Conservation (phyloP, 352 stramenopile species). For the Phytopythium helicoides region DNA sequence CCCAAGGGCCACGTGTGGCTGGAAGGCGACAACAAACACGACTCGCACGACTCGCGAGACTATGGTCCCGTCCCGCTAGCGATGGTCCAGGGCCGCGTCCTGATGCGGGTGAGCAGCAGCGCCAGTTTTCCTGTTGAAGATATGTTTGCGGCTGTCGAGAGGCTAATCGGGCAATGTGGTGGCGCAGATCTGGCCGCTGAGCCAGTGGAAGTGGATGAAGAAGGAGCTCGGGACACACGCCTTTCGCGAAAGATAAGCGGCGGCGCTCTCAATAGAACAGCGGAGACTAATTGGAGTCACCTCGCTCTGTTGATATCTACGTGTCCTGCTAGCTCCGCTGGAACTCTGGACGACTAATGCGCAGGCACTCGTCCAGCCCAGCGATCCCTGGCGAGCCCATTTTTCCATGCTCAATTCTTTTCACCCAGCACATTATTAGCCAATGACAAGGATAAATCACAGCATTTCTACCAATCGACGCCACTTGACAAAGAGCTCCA, state of each 20-base stretch:
- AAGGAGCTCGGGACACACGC: conserved; percentile 49
- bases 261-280: not conserved
- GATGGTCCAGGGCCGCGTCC: conserved; percentile 87
- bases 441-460: no score
- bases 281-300: not conserved
- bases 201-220: conserved; percentile 63
- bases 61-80: conserved; percentile 94
- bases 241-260: conserved; percentile 49
- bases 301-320: not conserved
- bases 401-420: no score
- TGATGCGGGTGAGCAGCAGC: conserved; percentile 75
- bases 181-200: conserved; percentile 75
- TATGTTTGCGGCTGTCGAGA: conserved; percentile 6
- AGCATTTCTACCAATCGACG: conserved; percentile 3
- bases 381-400: no score
- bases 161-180: not conserved
- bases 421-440: no score
- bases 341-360: no score
- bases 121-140: no score
- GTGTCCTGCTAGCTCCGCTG: no score
- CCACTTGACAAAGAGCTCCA: not conserved
- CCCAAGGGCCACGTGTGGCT: conserved; percentile 95
- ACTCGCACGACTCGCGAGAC: conserved; percentile 94
- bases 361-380: no score
- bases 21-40: conserved; percentile 96